A percentile compares a stretch with the other conserved stretches of the same genome.
These are phyloP conservation scores for Multifurca ochricompacta DNA, from an alignment of 768 basidiomycete genomes.

Conservation along the genomic window DNA sequence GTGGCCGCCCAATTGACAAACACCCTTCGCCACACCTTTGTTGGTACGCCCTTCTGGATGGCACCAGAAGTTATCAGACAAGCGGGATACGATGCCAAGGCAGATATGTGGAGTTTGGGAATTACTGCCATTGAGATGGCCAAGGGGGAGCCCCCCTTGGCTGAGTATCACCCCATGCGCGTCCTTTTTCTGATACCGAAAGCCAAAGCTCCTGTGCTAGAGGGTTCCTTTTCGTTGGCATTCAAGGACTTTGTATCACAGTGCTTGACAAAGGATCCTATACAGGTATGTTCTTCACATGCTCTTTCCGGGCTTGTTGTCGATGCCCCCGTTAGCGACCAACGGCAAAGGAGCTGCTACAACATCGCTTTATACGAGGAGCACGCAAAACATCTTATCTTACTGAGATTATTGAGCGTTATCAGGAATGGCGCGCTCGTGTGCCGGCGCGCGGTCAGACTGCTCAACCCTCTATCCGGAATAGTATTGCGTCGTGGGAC, in stretches of 20 bases:
- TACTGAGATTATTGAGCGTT: constrained; percentile 80
- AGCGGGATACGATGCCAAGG: constrained; percentile 91
- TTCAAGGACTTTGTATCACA: constrained; percentile 91
- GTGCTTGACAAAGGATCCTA: constrained; percentile 91
- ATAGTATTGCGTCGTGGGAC: constrained; percentile 56
- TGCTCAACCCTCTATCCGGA: constrained; percentile 51
- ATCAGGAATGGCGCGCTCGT: constrained; percentile 67
- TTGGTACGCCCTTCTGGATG: constrained; percentile 98
- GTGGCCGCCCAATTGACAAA: constrained; percentile 95
- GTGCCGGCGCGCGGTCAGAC: constrained; percentile 47
- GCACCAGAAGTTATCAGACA: constrained; percentile 98
- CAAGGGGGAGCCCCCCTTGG: constrained; percentile 91
- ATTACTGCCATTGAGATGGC: constrained; percentile 99
- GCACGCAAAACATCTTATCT: constrained; percentile 80
- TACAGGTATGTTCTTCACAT: constrained; percentile 37
- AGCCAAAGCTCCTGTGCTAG: constrained; percentile 85
- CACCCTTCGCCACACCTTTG: constrained; percentile 93
- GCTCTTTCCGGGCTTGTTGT: not conserved
- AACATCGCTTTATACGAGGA: constrained; percentile 85
- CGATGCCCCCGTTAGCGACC: constrained; percentile 55
- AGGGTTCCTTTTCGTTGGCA: constrained; percentile 71
- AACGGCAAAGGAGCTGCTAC: constrained; percentile 83
- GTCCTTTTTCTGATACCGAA: constrained; percentile 97
- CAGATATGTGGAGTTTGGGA: constrained; percentile 96
- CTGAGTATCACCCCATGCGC: constrained; percentile 98